Evolutionary conservation across 345 rosid species (phyloP), one percentile per base, ranked within the genome.

Genomic region (Salix arbutifolia): DNA sequence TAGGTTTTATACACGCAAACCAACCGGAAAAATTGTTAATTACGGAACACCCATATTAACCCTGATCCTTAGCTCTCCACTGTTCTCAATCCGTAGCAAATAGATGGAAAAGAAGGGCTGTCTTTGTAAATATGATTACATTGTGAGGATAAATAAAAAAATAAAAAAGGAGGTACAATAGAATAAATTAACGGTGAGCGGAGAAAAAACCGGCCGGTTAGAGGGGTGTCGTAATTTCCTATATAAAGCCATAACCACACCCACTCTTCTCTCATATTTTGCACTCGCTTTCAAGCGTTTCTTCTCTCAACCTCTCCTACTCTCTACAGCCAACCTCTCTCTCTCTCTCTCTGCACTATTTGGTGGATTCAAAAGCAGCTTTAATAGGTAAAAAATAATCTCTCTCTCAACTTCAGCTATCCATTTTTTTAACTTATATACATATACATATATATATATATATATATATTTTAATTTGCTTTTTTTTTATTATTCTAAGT

Each of bases 141-240:
- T 46, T 46, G 64, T 16, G 50, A 62, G 58, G 67, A 72, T 72
- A 77, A 71, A 78, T 31, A 31, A 62, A 71, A 48, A 71, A 78
- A 40, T 37, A 38, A 13, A n/a, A 46, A 61, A 35, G 53, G 18
- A 44, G 37, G 50, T 11, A 4, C 65, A 62, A 74, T 69, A 60
- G 74, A 64, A 68, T 19, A 50, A 19, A 62, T 76, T 76, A 77
- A 79, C 81, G 79, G 83, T 62, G 83, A 70, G 31, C 85, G 79
- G 86, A 79, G 82, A 70, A 67, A 72, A 83, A n/a, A 70, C 76
- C 83, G 84, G 82, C 76, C 85, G 85, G 82, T 76, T 62, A 80
- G 71, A 31, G 56, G 73, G 76, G 84, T 46, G 76, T 79, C 82
- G 76, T 73, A 75, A 81, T 86, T 87, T 83, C 87, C 90, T 89